These are phyloP conservation scores for Metschnikowia drakensbergensis DNA, from an alignment of 805 yeast genomes.

Conservation along the genomic window DNA sequence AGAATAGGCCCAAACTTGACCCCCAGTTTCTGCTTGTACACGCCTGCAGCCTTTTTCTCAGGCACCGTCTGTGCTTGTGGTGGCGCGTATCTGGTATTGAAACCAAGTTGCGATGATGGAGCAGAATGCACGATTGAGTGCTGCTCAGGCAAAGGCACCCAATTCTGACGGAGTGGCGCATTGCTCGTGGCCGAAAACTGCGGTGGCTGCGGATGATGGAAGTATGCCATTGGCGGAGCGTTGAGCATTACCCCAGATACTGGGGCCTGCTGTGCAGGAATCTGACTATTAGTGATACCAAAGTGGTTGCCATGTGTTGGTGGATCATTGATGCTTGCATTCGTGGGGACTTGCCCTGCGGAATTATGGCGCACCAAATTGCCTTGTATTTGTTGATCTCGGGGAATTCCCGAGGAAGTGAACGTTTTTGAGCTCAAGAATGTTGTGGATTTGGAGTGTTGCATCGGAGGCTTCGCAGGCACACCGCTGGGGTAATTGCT, in stretches of 20 bases:
- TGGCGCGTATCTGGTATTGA: constrained; percentile 1
- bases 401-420: background rate
- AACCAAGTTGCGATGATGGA: constrained; percentile 21
- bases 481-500: background rate
- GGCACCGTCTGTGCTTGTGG: background rate
- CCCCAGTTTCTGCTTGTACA: constrained; percentile 1
- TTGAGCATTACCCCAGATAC: background rate
- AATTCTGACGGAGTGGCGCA: background rate
- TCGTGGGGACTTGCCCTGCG: constrained; percentile 4
- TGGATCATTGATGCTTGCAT: background rate
- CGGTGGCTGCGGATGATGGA: constrained; percentile 3
- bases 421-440: background rate
- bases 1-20: constrained; percentile 39
- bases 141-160: constrained; percentile 5
- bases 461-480: constrained; percentile 6
- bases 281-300: background rate
- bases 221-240: constrained; percentile 4
- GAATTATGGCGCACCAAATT: constrained; percentile 2
- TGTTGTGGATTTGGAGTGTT: constrained; percentile 6
- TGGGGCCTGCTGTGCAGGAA: background rate
- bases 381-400: background rate
- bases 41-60: background rate
- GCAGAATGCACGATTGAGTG: constrained; percentile 18
- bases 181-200: background rate
- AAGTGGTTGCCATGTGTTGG: background rate